Evolutionary conservation across 345 rosid genomes (phyloP), one percentile per base, ranked within the genome.

Genomic region (Gossypium stocksii): DNA sequence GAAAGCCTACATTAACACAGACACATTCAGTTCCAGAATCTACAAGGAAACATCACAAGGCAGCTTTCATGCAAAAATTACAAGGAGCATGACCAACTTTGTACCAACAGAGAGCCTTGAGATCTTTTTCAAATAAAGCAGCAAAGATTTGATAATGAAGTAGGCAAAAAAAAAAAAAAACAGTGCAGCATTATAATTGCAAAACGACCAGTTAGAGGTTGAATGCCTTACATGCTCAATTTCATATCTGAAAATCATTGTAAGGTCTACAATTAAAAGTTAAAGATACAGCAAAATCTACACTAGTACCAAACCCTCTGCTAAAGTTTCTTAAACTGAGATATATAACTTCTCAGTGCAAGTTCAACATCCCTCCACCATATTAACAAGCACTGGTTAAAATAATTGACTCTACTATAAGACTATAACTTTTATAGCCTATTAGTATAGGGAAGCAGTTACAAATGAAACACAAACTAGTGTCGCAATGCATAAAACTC

Each of bases 1-100:
- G 74, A 93, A 93, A 75, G 86, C 89, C 99, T 95, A 77, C 79
- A 80, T 76, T 71, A 58, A 51, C 77, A 67, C 73, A 73, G 58
- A 61, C 14, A 11, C 5, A 45, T 9, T 73, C 57, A 17, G 44
- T n/a, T 67, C 59, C 4, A 58, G 22, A 77, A 51, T 38, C 63
- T 44, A 48, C 29, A 79, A 11, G 63, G 41, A 75, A 71, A 75
- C 2, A 0, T 16, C 46, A 44, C 27, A 48, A 52, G 25, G 63
- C 29, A 27, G 46, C 12, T 69, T 27, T 13, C 10, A 10, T 46
- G 14, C 72, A 51, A 49, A 48, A 22, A 20, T 8, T 41, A 17
- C 45, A 23, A 34, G 60, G 51, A 57, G 52, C 20, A 72, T 13
- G 16, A 44, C 56, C 46, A 70, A 67, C 41, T 59, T 73, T 2